Evolutionary conservation across 1,284 basidiomycete genomes (phyloP).

Genomic region (Erythrobasidium hasegawianum): DNA sequence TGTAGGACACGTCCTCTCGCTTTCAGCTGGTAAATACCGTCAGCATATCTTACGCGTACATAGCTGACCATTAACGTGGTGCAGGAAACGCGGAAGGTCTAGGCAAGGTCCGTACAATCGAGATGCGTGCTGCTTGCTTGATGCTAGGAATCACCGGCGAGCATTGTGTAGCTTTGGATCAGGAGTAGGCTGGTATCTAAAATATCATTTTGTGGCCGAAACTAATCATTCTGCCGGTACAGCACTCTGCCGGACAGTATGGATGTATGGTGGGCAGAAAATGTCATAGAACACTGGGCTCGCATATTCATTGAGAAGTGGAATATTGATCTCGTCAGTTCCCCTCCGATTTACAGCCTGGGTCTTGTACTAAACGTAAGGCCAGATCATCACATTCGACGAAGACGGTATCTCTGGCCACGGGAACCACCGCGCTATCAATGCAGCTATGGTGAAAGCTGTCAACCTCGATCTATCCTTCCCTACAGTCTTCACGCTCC

Average conservation of each 20-base stretch:
- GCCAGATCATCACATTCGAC: constrained; percentile 89
- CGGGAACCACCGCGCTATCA: constrained; percentile 80
- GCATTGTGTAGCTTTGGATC: constrained; percentile 63
- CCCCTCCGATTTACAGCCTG: neutral
- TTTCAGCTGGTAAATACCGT: constrained; percentile 52
- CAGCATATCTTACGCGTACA: too few species aligned
- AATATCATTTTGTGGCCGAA: neutral
- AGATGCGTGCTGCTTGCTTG: constrained; percentile 66
- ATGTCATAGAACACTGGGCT: constrained; percentile 61
- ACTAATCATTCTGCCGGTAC: constrained; percentile 1
- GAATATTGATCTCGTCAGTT: constrained; percentile 62
- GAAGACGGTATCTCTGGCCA: constrained; percentile 73
- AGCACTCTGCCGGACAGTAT: constrained; percentile 78
- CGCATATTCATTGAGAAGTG: constrained; percentile 59
- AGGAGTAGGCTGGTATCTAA: constrained; percentile 61
- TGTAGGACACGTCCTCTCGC: constrained; percentile 49
- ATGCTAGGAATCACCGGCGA: constrained; percentile 63
- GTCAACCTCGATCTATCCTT: constrained; percentile 12
- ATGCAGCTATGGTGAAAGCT: constrained; percentile 47
- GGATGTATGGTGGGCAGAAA: constrained; percentile 62
- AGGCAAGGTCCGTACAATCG: constrained; percentile 61
- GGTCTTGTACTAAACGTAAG: constrained; percentile 16
- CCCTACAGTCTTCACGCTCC: constrained; percentile 30
- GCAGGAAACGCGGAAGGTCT: constrained; percentile 73
- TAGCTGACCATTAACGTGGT: too few species aligned